phyloP scores from a whole-genome alignment of 352 stramenopile genomes.

The Globisporangium perplexum region DNA sequence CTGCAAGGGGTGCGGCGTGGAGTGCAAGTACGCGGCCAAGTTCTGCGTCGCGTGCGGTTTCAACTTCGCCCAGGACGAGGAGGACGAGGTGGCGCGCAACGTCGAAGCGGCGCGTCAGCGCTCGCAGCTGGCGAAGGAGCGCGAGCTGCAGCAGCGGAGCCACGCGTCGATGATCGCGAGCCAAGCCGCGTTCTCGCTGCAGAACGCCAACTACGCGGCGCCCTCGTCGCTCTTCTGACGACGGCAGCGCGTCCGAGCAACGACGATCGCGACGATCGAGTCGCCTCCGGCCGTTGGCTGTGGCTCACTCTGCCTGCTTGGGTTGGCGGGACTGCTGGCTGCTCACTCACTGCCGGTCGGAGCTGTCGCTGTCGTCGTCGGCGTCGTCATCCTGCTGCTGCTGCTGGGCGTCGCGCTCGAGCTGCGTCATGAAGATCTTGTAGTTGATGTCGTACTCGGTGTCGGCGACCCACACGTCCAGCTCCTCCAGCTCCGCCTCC shows the following conservation, averaged over 20 bases:
- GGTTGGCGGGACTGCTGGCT: constrained; percentile 7
- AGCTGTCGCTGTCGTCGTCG: constrained; percentile 1
- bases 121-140: constrained; percentile 35
- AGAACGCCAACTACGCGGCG: constrained; percentile 15
- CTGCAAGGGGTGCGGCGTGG: constrained; percentile 57
- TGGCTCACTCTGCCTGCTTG: not conserved
- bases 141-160: constrained; percentile 53
- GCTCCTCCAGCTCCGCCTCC: constrained; percentile 1
- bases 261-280: no score
- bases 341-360: not conserved
- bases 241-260: no score
- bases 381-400: constrained; percentile 13
- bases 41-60: constrained; percentile 80
- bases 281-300: no score
- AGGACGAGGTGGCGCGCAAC: constrained; percentile 76
- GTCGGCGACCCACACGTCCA: constrained; percentile 17
- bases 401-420: constrained; percentile 22
- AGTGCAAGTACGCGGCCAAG: constrained; percentile 74
- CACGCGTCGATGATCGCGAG: constrained; percentile 67
- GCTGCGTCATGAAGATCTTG: constrained; percentile 61
- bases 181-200: constrained; percentile 41
- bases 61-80: constrained; percentile 71
- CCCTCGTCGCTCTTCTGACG: constrained; percentile 4
- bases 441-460: constrained; percentile 67
- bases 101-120: constrained; percentile 53